These are phyloP conservation scores for Trypanosoma melophagium DNA, from an alignment of 208 protist species.

Conservation along the genomic window DNA sequence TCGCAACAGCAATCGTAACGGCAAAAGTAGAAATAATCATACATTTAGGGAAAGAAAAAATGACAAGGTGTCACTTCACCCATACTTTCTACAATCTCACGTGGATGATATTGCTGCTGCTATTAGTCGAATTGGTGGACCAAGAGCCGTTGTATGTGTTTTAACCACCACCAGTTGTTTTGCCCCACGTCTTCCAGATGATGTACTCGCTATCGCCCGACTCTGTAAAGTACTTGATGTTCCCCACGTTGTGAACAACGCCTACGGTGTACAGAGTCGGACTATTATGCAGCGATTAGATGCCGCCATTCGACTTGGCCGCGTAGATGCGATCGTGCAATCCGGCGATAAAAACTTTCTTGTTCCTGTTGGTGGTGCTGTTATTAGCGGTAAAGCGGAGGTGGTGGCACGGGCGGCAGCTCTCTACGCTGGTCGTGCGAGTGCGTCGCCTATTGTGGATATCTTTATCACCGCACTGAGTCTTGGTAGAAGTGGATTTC, in stretches of 20 bases:
- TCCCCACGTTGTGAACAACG: conserved; percentile 98
- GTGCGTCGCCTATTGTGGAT: conserved; percentile 89
- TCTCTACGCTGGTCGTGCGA: conserved; percentile 94
- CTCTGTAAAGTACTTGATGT: conserved; percentile 85
- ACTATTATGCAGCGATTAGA: conserved; percentile 81
- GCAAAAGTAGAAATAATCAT: too few relatives aligned
- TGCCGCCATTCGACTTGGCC: conserved; percentile 61
- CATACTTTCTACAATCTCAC: conserved; percentile 64
- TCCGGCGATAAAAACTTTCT: conserved; percentile 99
- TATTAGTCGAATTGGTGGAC: conserved; percentile 61
- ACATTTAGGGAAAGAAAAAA: not conserved
- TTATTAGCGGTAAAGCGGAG: conserved; percentile 35
- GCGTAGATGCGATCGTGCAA: conserved; percentile 95
- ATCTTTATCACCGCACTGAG: conserved; percentile 96
- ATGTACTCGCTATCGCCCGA: conserved; percentile 87
- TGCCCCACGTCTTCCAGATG: conserved; percentile 95
- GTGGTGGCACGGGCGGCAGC: conserved; percentile 43
- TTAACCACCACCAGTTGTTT: conserved; percentile 98
- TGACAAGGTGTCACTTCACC: conserved; percentile 16
- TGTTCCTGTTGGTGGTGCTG: conserved; percentile 95
- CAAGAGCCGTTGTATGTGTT: conserved; percentile 90
- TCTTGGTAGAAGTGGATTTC: conserved; percentile 88
- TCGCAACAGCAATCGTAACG: not conserved
- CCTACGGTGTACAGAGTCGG: conserved; percentile 96
- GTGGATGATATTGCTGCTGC: conserved; percentile 64